Percentiles rank a stretch among this genome's conserved stretches.
phyloP scores from a whole-genome alignment of 2,329 filamentous ascomycete species.

The Aspergillus alliaceus region DNA sequence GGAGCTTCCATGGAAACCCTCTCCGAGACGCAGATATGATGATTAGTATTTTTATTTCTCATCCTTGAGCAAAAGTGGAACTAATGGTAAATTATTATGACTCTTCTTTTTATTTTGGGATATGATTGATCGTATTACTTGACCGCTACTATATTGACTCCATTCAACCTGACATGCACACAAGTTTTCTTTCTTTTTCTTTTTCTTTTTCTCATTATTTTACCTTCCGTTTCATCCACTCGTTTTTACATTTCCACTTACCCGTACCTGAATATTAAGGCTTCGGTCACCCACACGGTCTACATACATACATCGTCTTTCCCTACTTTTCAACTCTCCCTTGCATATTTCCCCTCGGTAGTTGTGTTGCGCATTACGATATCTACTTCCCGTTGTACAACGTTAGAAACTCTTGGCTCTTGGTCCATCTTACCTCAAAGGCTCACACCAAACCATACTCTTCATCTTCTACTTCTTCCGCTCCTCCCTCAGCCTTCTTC shows the following conservation, averaged over 20 bases:
- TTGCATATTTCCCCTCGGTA: conserved; percentile 6
- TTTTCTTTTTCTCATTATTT: background rate
- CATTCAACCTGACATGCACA: background rate
- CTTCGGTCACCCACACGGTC: background rate
- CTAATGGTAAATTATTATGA: background rate
- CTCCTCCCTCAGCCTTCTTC: conserved; percentile 1
- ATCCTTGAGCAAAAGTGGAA: background rate
- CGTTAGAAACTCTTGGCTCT: background rate
- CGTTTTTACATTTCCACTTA: conserved; percentile 1
- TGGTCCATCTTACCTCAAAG: background rate
- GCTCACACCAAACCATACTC: too few species aligned
- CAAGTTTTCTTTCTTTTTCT: background rate
- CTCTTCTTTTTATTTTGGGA: background rate
- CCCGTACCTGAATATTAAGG: conserved; percentile 8
- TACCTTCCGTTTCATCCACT: background rate
- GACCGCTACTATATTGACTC: conserved; percentile 3
- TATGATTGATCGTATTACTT: background rate
- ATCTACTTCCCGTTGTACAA: background rate
- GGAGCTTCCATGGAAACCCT: conserved; percentile 1
- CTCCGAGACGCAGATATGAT: background rate
- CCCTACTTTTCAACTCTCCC: background rate
- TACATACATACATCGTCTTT: background rate
- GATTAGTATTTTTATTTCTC: background rate
- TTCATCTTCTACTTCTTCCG: background rate
- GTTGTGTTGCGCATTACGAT: background rate